A percentile compares a stretch with the other conserved stretches of the same genome.
phyloP scores from a whole-genome alignment of 139 green algal genomes.

The Monoraphidium neglectum region DNA sequence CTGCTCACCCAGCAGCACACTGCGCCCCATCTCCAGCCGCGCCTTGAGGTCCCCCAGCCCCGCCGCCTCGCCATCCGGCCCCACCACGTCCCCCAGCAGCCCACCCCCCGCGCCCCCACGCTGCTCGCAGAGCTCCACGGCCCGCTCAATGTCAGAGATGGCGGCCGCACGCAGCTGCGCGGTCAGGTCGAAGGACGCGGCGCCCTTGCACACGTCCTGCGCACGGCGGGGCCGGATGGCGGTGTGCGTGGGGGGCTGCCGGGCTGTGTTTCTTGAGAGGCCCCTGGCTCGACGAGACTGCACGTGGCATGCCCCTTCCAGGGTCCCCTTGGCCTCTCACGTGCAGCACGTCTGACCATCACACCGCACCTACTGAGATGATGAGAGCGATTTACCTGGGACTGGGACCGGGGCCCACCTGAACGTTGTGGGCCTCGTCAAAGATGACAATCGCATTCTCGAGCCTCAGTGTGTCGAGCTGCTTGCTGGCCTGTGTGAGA shows the following conservation, averaged over 20 bases:
- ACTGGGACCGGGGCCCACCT: too few relatives aligned
- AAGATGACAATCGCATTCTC: constrained; percentile 87
- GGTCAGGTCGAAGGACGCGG: constrained; percentile 87
- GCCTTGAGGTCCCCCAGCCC: neutral
- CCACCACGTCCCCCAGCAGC: too few relatives aligned
- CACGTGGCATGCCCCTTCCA: too few relatives aligned
- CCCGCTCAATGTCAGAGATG: constrained; percentile 62
- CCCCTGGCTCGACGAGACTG: too few relatives aligned
- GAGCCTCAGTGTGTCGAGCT: constrained; percentile 57
- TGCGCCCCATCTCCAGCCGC: neutral
- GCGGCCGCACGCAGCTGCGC: constrained; percentile 51
- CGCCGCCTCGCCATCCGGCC: too few relatives aligned
- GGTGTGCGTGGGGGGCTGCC: neutral
- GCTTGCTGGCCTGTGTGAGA: constrained; percentile 24
- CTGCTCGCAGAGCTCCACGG: constrained; percentile 40
- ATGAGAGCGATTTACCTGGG: too few relatives aligned
- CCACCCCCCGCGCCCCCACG: neutral
- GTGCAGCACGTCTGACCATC: neutral
- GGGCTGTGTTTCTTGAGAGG: neutral
- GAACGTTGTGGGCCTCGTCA: constrained; percentile 96
- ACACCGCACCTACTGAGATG: neutral
- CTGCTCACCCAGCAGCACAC: neutral
- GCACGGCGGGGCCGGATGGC: neutral
- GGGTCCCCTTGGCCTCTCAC: too few relatives aligned
- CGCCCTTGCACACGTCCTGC: constrained; percentile 80